phyloP scores from a whole-genome alignment of 2,329 filamentous ascomycete genomes.

The Annulohypoxylon truncatum region DNA sequence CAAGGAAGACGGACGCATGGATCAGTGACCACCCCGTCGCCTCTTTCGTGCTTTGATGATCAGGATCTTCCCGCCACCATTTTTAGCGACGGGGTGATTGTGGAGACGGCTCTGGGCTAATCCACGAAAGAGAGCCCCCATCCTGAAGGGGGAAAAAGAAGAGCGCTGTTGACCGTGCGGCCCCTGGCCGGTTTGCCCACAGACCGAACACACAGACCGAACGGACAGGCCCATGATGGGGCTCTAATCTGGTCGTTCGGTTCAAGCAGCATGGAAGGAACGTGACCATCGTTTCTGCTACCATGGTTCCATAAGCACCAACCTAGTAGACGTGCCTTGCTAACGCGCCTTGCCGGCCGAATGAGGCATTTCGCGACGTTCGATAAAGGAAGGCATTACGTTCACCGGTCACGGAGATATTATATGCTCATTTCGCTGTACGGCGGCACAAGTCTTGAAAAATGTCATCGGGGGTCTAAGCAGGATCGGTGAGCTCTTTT shows the following conservation, averaged over 20 bases:
- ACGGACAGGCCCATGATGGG: slow-evolving; percentile 33
- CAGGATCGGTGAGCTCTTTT: slow-evolving; percentile 37
- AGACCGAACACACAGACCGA: slow-evolving; percentile 40
- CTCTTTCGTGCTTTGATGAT: slow-evolving; percentile 40
- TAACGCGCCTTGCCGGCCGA: slow-evolving; percentile 19
- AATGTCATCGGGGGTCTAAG: slow-evolving; percentile 10
- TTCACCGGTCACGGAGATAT: slow-evolving; percentile 30
- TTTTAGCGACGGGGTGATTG: slow-evolving; percentile 43
- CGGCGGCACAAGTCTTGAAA: slow-evolving; percentile 19
- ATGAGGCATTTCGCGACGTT: slow-evolving; percentile 35
- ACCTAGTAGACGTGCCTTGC: slow-evolving; percentile 27
- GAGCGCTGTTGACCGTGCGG: slow-evolving; percentile 31
- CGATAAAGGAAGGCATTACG: slow-evolving; percentile 24
- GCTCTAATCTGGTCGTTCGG: slow-evolving; percentile 38
- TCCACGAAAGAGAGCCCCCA: slow-evolving; percentile 28
- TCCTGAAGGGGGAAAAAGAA: slow-evolving; percentile 11
- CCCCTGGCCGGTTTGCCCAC: slow-evolving; percentile 32
- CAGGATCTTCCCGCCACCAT: slow-evolving; percentile 43
- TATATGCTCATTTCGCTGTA: slow-evolving; percentile 17
- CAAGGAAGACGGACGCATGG: slow-evolving; percentile 29
- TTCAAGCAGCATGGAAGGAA: slow-evolving; percentile 37
- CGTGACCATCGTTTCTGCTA: slow-evolving; percentile 27
- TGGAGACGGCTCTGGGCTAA: slow-evolving; percentile 36
- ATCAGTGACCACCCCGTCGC: slow-evolving; percentile 33
- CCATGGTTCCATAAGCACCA: slow-evolving; percentile 29